Evolutionary conservation across 805 yeast species (phyloP), one percentile per base, ranked within the genome.

Genomic region (Candida chilensis): DNA sequence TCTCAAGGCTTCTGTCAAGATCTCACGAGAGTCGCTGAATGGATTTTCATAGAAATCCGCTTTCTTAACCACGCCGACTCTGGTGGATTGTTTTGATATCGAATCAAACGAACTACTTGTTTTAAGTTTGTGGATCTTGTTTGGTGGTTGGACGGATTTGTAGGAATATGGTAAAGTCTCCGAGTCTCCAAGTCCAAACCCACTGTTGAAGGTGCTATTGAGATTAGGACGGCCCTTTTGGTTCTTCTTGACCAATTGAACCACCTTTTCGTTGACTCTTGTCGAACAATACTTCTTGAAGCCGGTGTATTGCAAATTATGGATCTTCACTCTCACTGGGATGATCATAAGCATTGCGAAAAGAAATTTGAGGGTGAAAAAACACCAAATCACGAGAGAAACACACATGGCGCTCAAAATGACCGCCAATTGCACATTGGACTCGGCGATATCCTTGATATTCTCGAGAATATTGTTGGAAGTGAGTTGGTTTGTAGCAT

Each of bases 401-500:
- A 81, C 64, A 24, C 80, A 61, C 90, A 85, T 84, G 39, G 81
- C 67, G 17, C 85, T 71, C 16, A 86, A 49, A 16, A 85, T 68
- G n/a, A 85, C 55, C 2, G 94, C 84, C 44, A 82, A 79, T 27
- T 66, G 57, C 37, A 71, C 54, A 45, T 81, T 77, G 10, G 72
- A 61, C 11, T 59, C 49, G n/a, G 90, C 85, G 11, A 83, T 71
- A 3, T 51, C 39, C 37, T 61, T 58, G 28, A 85, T 67, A 27
- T 76, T 72, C 5, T 48, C 39, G 21, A 67, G 39, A 25, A 63
- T 57, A 34, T 67, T 64, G 31, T 65, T 60, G 37, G 61, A 58
- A 24, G 49, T 37, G 30, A 60, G 66, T 11, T 70, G 69, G 20
- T 64, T 57, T 1, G 74, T 58, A 22, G 69, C 74, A 32, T 73